Evolutionary conservation across 2,329 filamentous ascomycete genomes (phyloP).

Genomic region (Colletotrichum sansevieriae): DNA sequence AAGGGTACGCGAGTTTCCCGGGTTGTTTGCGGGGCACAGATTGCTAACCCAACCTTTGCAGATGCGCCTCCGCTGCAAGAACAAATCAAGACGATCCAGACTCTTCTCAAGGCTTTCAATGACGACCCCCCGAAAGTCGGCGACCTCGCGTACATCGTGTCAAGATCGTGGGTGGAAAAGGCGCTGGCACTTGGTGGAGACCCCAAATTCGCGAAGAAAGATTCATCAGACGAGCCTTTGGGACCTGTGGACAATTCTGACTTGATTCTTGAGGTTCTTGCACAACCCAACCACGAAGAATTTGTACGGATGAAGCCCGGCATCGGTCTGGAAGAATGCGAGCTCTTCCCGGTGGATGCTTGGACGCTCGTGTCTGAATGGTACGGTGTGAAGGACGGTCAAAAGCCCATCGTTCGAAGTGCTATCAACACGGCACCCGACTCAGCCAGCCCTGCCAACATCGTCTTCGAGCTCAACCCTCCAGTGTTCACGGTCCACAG

Average conservation of each 20-base stretch:
- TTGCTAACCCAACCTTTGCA: constrained; percentile 31
- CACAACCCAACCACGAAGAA: constrained; percentile 61
- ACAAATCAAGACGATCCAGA: constrained; percentile 81
- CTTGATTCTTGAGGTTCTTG: constrained; percentile 75
- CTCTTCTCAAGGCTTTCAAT: constrained; percentile 67
- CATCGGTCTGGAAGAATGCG: constrained; percentile 77
- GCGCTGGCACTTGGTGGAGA: constrained; percentile 76
- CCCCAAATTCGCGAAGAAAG: constrained; percentile 67
- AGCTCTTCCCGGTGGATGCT: constrained; percentile 81
- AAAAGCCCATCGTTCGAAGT: constrained; percentile 78
- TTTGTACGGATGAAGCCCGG: constrained; percentile 83
- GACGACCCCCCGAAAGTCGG: constrained; percentile 73
- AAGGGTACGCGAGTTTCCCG: constrained; percentile 21
- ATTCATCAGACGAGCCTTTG: constrained; percentile 71
- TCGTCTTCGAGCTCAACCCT: constrained; percentile 87
- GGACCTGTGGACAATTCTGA: constrained; percentile 91
- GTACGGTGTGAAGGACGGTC: constrained; percentile 81
- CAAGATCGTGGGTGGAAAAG: constrained; percentile 81
- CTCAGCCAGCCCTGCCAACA: constrained; percentile 68
- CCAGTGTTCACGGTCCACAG: constrained; percentile 89
- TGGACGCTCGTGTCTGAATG: constrained; percentile 86
- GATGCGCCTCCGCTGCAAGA: constrained; percentile 57
- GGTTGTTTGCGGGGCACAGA: neutral
- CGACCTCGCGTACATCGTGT: constrained; percentile 83
- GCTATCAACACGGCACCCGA: constrained; percentile 81